A percentile compares a stretch with the other conserved stretches of the same genome.
Conservation (phyloP, 2,329 filamentous ascomycete species). For the Arthrinium puccinioides region DNA sequence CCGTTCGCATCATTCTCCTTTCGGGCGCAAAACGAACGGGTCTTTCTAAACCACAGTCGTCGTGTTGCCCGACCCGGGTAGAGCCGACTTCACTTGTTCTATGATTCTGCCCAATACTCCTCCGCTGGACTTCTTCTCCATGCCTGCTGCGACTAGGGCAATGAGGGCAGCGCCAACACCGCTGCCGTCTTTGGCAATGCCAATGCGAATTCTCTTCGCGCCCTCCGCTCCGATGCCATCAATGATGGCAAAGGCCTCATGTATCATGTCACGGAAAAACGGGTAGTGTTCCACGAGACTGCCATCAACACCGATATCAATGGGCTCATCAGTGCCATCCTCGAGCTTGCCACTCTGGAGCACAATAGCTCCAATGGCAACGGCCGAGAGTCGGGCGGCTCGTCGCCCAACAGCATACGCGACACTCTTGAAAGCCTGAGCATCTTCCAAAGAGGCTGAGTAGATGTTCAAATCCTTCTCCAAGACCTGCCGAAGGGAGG, state of each 20-base stretch:
- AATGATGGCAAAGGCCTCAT: slow-evolving; percentile 71
- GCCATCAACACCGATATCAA: slow-evolving; percentile 91
- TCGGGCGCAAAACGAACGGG: too few species aligned
- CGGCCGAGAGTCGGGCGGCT: slow-evolving; percentile 78
- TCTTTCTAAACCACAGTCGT: slow-evolving; percentile 14
- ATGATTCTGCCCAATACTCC: slow-evolving; percentile 30
- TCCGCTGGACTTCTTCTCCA: slow-evolving; percentile 41
- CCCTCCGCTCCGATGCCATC: slow-evolving; percentile 70
- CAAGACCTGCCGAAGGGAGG: slow-evolving; percentile 68
- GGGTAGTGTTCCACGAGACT: slow-evolving; percentile 95
- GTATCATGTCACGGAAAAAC: slow-evolving; percentile 80
- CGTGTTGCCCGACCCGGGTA: slow-evolving; percentile 17
- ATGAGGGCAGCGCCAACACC: slow-evolving; percentile 95
- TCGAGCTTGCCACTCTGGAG: slow-evolving; percentile 70
- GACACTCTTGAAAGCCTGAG: slow-evolving; percentile 78
- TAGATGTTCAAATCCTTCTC: slow-evolving; percentile 71
- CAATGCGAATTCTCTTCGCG: slow-evolving; percentile 83
- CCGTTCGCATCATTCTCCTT: too few species aligned
- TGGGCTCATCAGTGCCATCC: slow-evolving; percentile 57
- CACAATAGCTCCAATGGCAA: slow-evolving; percentile 79
- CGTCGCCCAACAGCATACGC: slow-evolving; percentile 80
- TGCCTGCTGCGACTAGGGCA: slow-evolving; percentile 74
- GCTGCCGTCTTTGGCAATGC: slow-evolving; percentile 93
- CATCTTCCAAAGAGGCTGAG: slow-evolving; percentile 73
- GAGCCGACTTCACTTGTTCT: slow-evolving; percentile 15